Evolutionary conservation across 805 yeast genomes (phyloP), one percentile per base, ranked within the genome.

Genomic region (Sungouiella thailandica): DNA sequence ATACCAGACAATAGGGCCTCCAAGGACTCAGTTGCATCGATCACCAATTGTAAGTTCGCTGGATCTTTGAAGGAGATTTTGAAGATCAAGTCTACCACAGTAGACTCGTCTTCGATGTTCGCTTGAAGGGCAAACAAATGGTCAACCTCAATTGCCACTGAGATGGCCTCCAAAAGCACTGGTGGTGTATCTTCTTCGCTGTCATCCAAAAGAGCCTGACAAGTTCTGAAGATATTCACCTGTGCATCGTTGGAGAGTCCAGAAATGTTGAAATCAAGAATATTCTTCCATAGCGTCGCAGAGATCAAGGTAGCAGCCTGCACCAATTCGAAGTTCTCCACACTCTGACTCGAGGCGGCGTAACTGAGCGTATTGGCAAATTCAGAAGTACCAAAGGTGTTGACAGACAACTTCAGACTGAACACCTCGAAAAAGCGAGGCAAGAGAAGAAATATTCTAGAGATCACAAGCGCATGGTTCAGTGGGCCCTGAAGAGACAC

Each of bases 101-200:
- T 65, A 4, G 47, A 37, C 2, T 42, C 44, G 5, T 36, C 36
- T 3, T 32, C 45, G n/a, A 50, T 26, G 6, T 32, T 20, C 2
- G 40, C 39, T 6, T 39, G 46, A 5, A 58, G 44, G 5, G 69
- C 65, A 16, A 35, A 35, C 2, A 19, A 19, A 7, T 53, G 54
- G 36, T 58, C 55, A 13, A 64, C 49, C 30, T 68, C 65, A 25
- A 83, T 71, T 1, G 79, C 73, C 3, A 71, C 66, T 1, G 78
- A 67, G n/a, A 84, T 56, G 0, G 83, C 72, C 52, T 88, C 96
- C 9, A 84, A 68, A 26, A 89, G 57, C 29, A 83, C 68, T 1
- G 88, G 74, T 23, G 83, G 77, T 0, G 95, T 74, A 48, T 89
- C 97, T 29, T 86, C 96, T 28, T 78, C 83, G 0, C 93, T 74